Percentiles rank a stretch among this genome's conserved stretches.
These are phyloP conservation scores for Trichoderma citrinoviride DNA, from an alignment of 2,329 filamentous ascomycete species.

Conservation along the genomic window DNA sequence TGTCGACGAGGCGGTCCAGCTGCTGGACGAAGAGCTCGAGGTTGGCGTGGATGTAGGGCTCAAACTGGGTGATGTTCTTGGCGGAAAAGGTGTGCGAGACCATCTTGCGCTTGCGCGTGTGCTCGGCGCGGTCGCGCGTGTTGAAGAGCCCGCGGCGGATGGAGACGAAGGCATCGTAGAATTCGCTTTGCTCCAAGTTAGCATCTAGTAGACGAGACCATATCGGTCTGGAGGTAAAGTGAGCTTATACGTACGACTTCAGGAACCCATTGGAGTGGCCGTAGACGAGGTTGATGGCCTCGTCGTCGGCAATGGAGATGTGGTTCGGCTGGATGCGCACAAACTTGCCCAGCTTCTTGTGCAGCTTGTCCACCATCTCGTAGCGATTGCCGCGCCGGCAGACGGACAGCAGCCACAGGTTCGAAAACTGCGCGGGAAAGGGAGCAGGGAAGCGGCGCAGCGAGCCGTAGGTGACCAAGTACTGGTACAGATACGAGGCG, in stretches of 20 bases:
- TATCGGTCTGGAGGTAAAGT: accelerated
- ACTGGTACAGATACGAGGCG: slow-evolving; percentile 58
- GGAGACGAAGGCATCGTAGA: slow-evolving; percentile 89
- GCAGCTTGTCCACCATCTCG: slow-evolving; percentile 63
- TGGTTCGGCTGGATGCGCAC: slow-evolving; percentile 84
- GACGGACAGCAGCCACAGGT: slow-evolving; percentile 74
- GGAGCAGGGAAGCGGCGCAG: slow-evolving; percentile 60
- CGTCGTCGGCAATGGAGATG: slow-evolving; percentile 74
- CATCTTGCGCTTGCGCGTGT: slow-evolving; percentile 85
- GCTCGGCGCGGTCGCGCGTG: slow-evolving; percentile 75
- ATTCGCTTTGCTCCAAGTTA: slow-evolving; percentile 59
- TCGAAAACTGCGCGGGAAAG: slow-evolving; percentile 64
- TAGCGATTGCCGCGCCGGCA: slow-evolving; percentile 65
- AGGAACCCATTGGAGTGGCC: slow-evolving; percentile 75
- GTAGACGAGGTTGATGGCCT: slow-evolving; percentile 74
- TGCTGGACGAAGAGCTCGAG: slow-evolving; percentile 69
- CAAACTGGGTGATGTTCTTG: slow-evolving; percentile 79
- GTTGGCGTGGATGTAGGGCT: slow-evolving; percentile 83
- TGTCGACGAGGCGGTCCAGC: slow-evolving; percentile 62
- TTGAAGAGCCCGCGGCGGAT: slow-evolving; percentile 87
- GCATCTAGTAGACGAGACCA: neutral
- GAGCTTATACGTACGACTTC: slow-evolving; percentile 53
- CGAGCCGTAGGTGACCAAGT: slow-evolving; percentile 52
- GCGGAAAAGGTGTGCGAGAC: slow-evolving; percentile 83
- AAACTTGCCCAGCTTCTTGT: slow-evolving; percentile 74